Conservation (phyloP, 2,329 filamentous ascomycete species). For the Apiospora hydei region DNA sequence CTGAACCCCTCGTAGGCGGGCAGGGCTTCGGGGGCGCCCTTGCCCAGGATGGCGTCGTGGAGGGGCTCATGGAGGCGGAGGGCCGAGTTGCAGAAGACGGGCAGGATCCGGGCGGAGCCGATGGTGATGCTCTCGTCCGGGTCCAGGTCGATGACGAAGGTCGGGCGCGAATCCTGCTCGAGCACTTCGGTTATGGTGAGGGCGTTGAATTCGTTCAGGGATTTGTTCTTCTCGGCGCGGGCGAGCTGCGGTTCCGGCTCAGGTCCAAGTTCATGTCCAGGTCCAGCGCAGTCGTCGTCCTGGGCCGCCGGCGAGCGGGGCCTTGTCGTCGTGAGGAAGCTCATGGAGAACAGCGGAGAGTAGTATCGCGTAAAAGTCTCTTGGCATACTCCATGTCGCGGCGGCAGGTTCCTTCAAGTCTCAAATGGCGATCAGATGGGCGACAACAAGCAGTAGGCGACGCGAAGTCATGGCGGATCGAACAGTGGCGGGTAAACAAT, state of each 20-base stretch:
- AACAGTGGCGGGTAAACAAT: neutral
- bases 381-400: neutral
- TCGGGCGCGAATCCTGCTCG: conserved; percentile 47
- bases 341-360: neutral
- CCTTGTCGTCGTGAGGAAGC: neutral
- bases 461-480: neutral
- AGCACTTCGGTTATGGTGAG: conserved; percentile 42
- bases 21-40: neutral
- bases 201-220: conserved; percentile 33
- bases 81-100: conserved; percentile 47
- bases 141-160: conserved; percentile 48
- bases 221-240: conserved; percentile 15
- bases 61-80: conserved; percentile 44
- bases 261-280: neutral
- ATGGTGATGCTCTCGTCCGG: conserved; percentile 39
- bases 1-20: conserved; percentile 46
- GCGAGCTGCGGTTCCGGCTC: neutral
- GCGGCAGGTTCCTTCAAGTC: neutral
- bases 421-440: conserved; percentile 5
- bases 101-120: conserved; percentile 35
- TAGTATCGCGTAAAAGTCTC: too few species aligned
- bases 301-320: neutral
- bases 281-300: neutral
- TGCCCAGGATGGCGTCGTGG: conserved; percentile 38
- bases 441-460: neutral